Evolutionary conservation across 352 stramenopile species (phyloP).

Genomic region (Globisporangium paroecandrum): DNA sequence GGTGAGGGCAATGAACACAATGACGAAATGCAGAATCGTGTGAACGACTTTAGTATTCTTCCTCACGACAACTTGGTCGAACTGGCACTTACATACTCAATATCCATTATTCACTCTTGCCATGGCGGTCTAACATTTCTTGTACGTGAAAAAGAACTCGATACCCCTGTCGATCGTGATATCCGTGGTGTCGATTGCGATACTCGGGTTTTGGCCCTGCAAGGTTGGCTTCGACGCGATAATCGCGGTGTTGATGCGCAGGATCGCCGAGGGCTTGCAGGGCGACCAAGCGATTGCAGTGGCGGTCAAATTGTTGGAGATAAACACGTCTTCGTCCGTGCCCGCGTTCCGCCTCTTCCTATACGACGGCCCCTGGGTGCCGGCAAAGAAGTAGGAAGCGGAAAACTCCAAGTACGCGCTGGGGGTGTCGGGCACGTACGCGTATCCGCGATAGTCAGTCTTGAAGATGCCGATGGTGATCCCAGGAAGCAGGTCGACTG

Average conservation of each 20-base stretch:
- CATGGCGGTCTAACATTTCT: conserved; percentile 9
- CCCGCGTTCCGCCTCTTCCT: conserved; percentile 14
- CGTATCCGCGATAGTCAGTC: conserved; percentile 32
- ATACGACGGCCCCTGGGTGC: conserved; percentile 17
- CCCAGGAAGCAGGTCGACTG: conserved; percentile 19
- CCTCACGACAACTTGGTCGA: not conserved
- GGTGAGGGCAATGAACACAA: not conserved
- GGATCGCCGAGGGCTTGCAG: conserved; percentile 23
- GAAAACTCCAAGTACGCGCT: conserved; percentile 22
- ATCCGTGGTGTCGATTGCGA: conserved; percentile 31
- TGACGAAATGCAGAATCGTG: not conserved
- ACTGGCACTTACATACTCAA: not conserved
- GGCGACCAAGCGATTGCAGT: conserved; percentile 25
- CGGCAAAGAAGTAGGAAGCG: conserved; percentile 29
- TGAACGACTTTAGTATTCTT: not conserved
- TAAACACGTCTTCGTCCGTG: conserved; percentile 19
- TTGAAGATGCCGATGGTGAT: conserved; percentile 33
- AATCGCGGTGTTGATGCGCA: conserved; percentile 32
- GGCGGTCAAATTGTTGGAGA: conserved; percentile 23
- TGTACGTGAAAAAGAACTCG: conserved; percentile 29
- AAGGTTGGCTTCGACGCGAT: conserved; percentile 16
- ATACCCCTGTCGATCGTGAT: conserved; percentile 25
- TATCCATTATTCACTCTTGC: not conserved
- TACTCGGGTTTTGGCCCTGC: conserved; percentile 10
- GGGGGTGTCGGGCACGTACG: conserved; percentile 20